Base-by-base conservation (phyloP, 768 basidiomycete genomes). In the Mycena epipterygia region DNA sequence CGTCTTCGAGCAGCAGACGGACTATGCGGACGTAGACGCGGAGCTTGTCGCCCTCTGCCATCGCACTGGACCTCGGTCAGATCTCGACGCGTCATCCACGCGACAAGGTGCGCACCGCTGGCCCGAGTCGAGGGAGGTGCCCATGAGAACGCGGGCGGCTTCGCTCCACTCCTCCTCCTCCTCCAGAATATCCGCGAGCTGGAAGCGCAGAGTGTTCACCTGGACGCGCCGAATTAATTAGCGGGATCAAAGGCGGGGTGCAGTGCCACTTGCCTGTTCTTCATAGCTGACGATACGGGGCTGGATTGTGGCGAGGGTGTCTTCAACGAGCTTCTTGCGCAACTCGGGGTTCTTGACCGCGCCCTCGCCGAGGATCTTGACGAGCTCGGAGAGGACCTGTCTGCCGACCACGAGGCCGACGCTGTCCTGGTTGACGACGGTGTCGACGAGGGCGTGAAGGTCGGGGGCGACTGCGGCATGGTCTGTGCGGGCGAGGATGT, bases 21-120 rank as follows among this genome's bases (percentile, higher is more conserved):
- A 99, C 95, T 73, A 99, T 97, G 67, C 97, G 93, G 68, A 99
- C 91, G 78, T 98, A 98, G 41, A 97, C 88, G 30, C 89, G 89
- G 41, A 99, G 89, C 79, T 96, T 98, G 60, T 97, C 95, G 68
- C 90, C 89, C 79, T 98, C 96, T 7, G 90, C 83, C 33, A 92
- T 85, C 17, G 89, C 82, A 41, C 92, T 93, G 74, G 32, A 68
- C 69, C 25, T 9, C 1, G 12, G 37, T 70, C 52, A 67, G n/a
- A 63, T 57, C 37, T 44, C 41, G 61, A 73, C 68, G 72, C 68
- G 72, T 56, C 66, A 6, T 27, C 60, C 58, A 19, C 21, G 9
- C 19, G 25, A 5, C 39, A 65, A 48, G 19, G 41, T 30, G 76
- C 86, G 74, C 70, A 95, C 97, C 96, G 89, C 78, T 94, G 91